Evolutionary conservation across 2,329 filamentous ascomycete genomes (phyloP).

Genomic region (Graphiopsis chlorocephala): DNA sequence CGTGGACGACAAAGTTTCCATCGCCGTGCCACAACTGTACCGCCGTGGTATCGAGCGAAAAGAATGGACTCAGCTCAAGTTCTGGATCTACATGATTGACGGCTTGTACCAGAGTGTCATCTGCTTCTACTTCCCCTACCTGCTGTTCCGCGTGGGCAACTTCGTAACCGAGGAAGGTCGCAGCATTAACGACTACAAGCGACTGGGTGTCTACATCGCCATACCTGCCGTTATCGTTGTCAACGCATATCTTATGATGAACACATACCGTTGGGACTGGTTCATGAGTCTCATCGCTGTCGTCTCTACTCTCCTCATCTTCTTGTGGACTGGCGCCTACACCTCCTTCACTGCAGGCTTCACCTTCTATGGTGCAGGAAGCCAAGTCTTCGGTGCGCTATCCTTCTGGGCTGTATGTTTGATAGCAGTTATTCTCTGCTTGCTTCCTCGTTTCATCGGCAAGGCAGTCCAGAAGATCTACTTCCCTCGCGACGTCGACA

Average conservation of each 20-base stretch:
- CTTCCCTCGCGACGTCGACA: slow-evolving; percentile 87
- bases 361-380: slow-evolving; percentile 72
- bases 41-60: slow-evolving; percentile 90
- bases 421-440: slow-evolving; percentile 74
- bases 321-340: slow-evolving; percentile 94
- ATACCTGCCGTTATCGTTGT: slow-evolving; percentile 82
- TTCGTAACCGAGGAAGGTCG: slow-evolving; percentile 71
- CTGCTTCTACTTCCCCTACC: slow-evolving; percentile 87
- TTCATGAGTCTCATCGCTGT: slow-evolving; percentile 78
- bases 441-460: slow-evolving; percentile 82
- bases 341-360: slow-evolving; percentile 57
- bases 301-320: slow-evolving; percentile 83
- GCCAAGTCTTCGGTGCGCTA: slow-evolving; percentile 74
- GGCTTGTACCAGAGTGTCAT: slow-evolving; percentile 93
- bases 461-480: slow-evolving; percentile 93
- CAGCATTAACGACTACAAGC: slow-evolving; percentile 72
- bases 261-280: slow-evolving; percentile 98
- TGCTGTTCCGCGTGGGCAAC: slow-evolving; percentile 67
- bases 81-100: slow-evolving; percentile 96
- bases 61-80: slow-evolving; percentile 95
- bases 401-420: slow-evolving; percentile 85
- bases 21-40: slow-evolving; percentile 93
- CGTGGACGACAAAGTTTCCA: slow-evolving; percentile 86
- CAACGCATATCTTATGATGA: slow-evolving; percentile 92
- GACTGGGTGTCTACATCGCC: slow-evolving; percentile 84